A percentile compares a stretch with the other conserved stretches of the same genome.
Conservation (phyloP, 768 basidiomycete species). For the Lactarius hengduanensis region DNA sequence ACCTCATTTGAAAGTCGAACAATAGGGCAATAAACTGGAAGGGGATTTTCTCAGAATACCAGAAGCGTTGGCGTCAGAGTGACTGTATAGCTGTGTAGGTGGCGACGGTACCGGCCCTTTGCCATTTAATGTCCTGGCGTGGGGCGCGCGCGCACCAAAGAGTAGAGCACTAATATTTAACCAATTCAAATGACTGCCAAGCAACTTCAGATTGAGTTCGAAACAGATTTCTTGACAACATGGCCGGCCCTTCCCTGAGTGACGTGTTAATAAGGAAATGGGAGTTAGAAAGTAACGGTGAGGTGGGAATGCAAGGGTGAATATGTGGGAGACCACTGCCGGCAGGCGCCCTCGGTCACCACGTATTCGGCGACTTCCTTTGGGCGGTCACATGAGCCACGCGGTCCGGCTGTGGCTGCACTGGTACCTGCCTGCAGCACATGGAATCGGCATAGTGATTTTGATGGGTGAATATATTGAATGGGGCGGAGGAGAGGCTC, state of each 20-base stretch:
- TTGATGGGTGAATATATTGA: neutral
- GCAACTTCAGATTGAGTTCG: neutral
- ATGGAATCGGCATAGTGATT: neutral
- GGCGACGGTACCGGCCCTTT: neutral
- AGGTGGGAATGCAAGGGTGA: neutral
- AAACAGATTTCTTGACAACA: neutral
- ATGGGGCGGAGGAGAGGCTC: too few relatives aligned
- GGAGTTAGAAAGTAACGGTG: neutral
- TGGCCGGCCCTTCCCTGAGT: too few relatives aligned
- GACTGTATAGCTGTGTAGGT: neutral
- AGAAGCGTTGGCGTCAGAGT: neutral
- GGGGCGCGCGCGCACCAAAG: neutral
- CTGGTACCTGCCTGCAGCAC: too few relatives aligned
- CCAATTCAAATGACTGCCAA: neutral
- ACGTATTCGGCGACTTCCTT: neutral
- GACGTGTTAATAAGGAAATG: neutral
- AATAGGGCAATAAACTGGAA: neutral
- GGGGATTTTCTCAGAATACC: neutral
- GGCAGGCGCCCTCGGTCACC: neutral
- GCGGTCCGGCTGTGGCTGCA: too few relatives aligned
- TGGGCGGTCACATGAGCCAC: too few relatives aligned
- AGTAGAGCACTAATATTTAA: neutral
- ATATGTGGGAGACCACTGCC: neutral
- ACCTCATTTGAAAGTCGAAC: neutral
- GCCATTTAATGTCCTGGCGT: neutral